Evolutionary conservation across 441 rosid species (phyloP).

Genomic region (Brassica hybrid): DNA sequence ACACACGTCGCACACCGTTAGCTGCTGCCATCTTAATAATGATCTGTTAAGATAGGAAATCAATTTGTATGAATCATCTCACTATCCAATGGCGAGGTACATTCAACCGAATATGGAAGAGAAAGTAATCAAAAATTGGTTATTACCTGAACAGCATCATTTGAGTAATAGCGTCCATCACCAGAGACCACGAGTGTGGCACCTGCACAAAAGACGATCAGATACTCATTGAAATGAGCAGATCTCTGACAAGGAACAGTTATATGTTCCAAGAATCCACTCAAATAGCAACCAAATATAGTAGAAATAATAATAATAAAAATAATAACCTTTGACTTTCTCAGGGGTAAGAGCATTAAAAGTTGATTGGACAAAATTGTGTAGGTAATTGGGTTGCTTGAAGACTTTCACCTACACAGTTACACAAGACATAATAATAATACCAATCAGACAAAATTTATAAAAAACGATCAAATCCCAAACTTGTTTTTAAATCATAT

Average conservation of each 20-base stretch:
- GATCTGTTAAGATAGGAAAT: constrained; percentile 53
- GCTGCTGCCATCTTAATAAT: constrained; percentile 89
- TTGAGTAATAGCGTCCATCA: constrained; percentile 88
- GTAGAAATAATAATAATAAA: neutral
- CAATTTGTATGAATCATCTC: constrained; percentile 12
- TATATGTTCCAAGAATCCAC: neutral
- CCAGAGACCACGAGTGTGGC: constrained; percentile 95
- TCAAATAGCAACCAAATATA: neutral
- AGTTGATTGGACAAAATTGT: constrained; percentile 90
- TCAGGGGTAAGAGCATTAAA: constrained; percentile 81
- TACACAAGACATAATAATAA: neutral
- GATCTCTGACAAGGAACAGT: neutral
- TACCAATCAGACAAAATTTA: constrained; percentile 20
- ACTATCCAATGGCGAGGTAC: neutral
- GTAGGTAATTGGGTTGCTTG: constrained; percentile 77
- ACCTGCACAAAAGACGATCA: neutral
- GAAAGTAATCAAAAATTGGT: neutral
- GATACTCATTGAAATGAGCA: neutral
- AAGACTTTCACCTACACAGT: constrained; percentile 87
- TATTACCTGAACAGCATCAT: constrained; percentile 86
- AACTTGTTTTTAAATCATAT: neutral
- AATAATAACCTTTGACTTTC: constrained; percentile 72
- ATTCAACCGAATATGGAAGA: neutral
- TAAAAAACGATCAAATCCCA: neutral
- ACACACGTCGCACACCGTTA: constrained; percentile 83